Conservation (phyloP, 2,329 filamentous ascomycete species). For the Didymella segeticola region DNA sequence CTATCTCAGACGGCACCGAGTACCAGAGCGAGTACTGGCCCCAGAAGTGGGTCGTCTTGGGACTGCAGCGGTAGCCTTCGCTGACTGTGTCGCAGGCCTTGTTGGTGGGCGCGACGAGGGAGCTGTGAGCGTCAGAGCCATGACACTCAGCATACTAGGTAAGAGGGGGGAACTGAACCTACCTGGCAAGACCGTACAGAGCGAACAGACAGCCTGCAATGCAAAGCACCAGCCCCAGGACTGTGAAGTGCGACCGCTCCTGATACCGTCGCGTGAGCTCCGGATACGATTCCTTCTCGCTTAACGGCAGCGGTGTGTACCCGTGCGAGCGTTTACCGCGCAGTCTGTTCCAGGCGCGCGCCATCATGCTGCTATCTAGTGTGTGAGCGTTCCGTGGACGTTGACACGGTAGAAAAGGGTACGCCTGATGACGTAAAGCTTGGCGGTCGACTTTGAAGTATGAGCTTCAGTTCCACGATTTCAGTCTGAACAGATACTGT, state of each 20-base stretch:
- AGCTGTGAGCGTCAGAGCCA: conserved; percentile 27
- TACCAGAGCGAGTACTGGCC: conserved; percentile 91
- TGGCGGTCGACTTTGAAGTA: neutral
- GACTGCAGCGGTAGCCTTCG: conserved; percentile 68
- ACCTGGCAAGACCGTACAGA: conserved; percentile 38
- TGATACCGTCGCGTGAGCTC: conserved; percentile 27
- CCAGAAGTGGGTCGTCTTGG: conserved; percentile 72
- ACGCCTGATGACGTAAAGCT: conserved; percentile 10
- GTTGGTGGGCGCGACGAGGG: conserved; percentile 20
- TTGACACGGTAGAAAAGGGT: neutral
- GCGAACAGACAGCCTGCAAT: conserved; percentile 25
- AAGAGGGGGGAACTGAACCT: conserved; percentile 9
- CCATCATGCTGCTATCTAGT: conserved; percentile 26
- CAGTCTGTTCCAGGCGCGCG: conserved; percentile 39
- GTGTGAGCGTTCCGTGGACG: neutral
- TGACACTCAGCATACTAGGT: too few species aligned
- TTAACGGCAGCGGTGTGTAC: conserved; percentile 40
- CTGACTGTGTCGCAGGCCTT: conserved; percentile 60
- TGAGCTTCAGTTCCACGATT: neutral
- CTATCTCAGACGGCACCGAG: conserved; percentile 71
- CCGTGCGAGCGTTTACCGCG: conserved; percentile 30
- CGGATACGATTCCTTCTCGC: conserved; percentile 34
- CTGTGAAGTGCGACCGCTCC: conserved; percentile 14
- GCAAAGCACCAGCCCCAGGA: conserved; percentile 25
- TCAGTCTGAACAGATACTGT: neutral